Percentiles rank a stretch among this genome's conserved stretches.
phyloP scores from a whole-genome alignment of 768 basidiomycete genomes.

The Suillus weaverae region DNA sequence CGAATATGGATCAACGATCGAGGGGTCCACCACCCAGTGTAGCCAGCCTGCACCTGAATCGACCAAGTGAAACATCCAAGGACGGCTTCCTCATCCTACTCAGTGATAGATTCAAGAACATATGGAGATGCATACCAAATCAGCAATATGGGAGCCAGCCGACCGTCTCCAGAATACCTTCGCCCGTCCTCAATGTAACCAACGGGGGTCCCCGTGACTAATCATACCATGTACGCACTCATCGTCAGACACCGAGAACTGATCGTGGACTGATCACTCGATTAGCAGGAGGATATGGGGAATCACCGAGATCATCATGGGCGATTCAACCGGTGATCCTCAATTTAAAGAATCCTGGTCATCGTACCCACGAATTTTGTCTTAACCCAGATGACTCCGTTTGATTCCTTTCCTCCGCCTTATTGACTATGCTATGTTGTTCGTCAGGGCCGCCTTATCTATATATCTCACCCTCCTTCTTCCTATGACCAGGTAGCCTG shows the following conservation, averaged over 20 bases:
- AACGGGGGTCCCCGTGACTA: background rate
- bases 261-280: slow-evolving; percentile 1
- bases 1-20: slow-evolving; percentile 1
- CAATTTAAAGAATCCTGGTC: slow-evolving; percentile 6
- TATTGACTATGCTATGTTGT: background rate
- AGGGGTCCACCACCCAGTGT: background rate
- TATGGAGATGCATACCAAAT: background rate
- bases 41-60: background rate
- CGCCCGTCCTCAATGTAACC: slow-evolving; percentile 2
- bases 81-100: slow-evolving; percentile 1
- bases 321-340: slow-evolving; percentile 5
- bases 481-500: background rate
- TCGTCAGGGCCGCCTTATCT: slow-evolving; percentile 1
- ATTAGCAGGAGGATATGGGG: slow-evolving; percentile 4
- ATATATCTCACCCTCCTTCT: background rate
- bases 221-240: slow-evolving; percentile 3
- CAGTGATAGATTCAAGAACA: background rate
- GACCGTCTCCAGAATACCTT: background rate
- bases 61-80: background rate
- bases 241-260: slow-evolving; percentile 4
- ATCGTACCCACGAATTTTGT: background rate
- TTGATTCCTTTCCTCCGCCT: background rate
- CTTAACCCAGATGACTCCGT: background rate
- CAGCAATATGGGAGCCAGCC: background rate
- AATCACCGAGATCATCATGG: slow-evolving; percentile 8